Base-by-base conservation (phyloP, 352 stramenopile genomes). In the Pelagophyceae sp. region DNA sequence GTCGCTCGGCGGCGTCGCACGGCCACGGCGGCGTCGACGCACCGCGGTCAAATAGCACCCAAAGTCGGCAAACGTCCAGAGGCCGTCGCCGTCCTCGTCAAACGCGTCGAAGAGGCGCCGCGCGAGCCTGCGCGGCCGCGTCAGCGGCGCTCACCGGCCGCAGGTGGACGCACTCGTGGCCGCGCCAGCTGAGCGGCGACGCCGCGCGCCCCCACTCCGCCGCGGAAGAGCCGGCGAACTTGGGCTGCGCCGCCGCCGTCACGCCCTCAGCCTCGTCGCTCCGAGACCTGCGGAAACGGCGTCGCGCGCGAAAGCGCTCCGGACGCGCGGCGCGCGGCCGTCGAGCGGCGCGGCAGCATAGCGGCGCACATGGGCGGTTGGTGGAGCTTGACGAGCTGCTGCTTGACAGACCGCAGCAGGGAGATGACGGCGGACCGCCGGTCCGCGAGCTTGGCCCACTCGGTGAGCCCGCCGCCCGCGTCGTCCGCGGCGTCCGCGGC, bases 61-160 rank as follows among this genome's bases (percentile, higher is more conserved):
- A 23, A 50, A 74, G 33, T 74, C 67, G 15, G 33, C 33, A 31
- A 29, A 50, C 23, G 35, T 74, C 38, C 33, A 58, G 15, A 31
- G 27, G 15, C 67, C 67, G 67, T 74, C 67, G 35, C 20, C 67
- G 67, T 74, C 67, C 20, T 20, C 27, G 67, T 74, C 67, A 37
- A 74, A 74, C 35, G 31, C 33, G 23, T 74, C 67, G 38, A 74
- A 74, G 35, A 74, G 67, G 2, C 2, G 19, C 35, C 33, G 2
- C 35, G 67, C 33, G 15, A 74, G 67, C 45, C 45, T 54, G 45
- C 45, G 11, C 11, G 11, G 11, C 11, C 45, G 45, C 45, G 45
- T 54, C 45, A 23, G 11, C 11, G 45, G 11, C 45, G 23, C 23
- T 23, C 23, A 23, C 45, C 45, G 45, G 11, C 11, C 45, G 45